These are phyloP conservation scores for Bipolaris bicolor DNA, from an alignment of 2,329 filamentous ascomycete species.

Conservation along the genomic window DNA sequence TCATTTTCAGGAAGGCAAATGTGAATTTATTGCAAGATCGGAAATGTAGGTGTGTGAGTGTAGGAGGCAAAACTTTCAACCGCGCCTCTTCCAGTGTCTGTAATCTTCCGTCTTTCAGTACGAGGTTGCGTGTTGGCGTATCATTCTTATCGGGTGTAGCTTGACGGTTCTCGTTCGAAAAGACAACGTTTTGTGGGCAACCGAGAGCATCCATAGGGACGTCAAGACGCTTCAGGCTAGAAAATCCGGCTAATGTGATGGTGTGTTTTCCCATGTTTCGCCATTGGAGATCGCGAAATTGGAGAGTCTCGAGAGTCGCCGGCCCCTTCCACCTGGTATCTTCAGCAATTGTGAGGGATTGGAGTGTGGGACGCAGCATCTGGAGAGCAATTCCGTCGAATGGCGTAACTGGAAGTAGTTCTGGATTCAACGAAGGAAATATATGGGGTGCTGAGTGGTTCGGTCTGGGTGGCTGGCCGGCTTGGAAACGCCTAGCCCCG, in stretches of 20 bases:
- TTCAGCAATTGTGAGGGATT: slow-evolving; percentile 19
- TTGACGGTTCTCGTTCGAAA: neutral
- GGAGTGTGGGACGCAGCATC: slow-evolving; percentile 14
- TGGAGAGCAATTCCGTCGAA: slow-evolving; percentile 15
- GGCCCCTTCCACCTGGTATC: slow-evolving; percentile 17
- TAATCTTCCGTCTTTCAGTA: neutral
- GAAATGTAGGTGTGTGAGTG: slow-evolving; percentile 10
- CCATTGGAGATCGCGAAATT: slow-evolving; percentile 9
- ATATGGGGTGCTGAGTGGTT: neutral
- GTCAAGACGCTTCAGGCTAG: slow-evolving; percentile 14
- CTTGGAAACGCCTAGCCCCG: slow-evolving; percentile 1
- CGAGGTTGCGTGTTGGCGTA: neutral
- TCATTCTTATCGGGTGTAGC: neutral
- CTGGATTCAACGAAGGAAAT: slow-evolving; percentile 4
- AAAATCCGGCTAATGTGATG: slow-evolving; percentile 15
- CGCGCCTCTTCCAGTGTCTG: neutral
- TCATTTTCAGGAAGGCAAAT: slow-evolving; percentile 11
- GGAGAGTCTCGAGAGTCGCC: slow-evolving; percentile 15
- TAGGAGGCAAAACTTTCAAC: slow-evolving; percentile 15
- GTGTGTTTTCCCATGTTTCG: slow-evolving; percentile 21
- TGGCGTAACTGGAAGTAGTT: slow-evolving; percentile 5
- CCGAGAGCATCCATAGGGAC: slow-evolving; percentile 17
- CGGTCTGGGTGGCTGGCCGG: neutral
- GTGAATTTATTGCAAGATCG: slow-evolving; percentile 20
- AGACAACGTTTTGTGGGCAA: slow-evolving; percentile 8